Evolutionary conservation across 2,329 filamentous ascomycete genomes (phyloP), one percentile per base, ranked within the genome.

Genomic region (Colletotrichum abscissum): DNA sequence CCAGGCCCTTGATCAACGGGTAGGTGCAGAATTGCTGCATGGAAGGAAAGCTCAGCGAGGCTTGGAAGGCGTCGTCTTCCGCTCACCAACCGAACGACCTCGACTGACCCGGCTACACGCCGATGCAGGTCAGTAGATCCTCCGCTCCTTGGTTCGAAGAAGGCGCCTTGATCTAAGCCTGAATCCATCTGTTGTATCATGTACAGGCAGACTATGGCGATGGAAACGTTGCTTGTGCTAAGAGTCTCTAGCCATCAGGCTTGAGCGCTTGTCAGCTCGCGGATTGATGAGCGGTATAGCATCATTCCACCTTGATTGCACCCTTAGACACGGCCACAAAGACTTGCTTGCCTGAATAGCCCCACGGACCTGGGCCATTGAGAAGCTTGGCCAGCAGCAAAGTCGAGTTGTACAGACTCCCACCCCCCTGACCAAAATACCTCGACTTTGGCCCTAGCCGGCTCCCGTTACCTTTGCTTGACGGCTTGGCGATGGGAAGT

Each of bases 11-110:
- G 81, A 82, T 80, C 80, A 81, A 79, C 86, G 86, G 86, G 79
- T 87, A 81, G 80, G 79, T 87, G 86, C 86, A 88, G 84, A 78
- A 78, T 77, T 82, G 79, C 82, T 84, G 83, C 84, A 83, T 83
- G 79, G 80, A 80, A 81, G 79, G 81, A 79, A 79, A 80, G 78
- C 76, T 78, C 79, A 77, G 78, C 77, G 77, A 76, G 70, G 75
- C 71, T 69, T 75, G 69, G 71, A 67, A 73, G 56, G n/a, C 62
- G 56, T 60, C 63, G 46, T 68, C 67, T 62, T 67, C 66, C 58
- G 55, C 67, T 63, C 72, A 60, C 55, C 42, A 35, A 46, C 42
- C 26, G 49, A 52, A 58, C 58, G 67, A 63, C 72, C 59, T 75
- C 72, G 67, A 72, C 59, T 55, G n/a, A 54, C 55, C 55, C 59